Evolutionary conservation across 768 basidiomycete species (phyloP).

Genomic region (Termitomyces sp.): DNA sequence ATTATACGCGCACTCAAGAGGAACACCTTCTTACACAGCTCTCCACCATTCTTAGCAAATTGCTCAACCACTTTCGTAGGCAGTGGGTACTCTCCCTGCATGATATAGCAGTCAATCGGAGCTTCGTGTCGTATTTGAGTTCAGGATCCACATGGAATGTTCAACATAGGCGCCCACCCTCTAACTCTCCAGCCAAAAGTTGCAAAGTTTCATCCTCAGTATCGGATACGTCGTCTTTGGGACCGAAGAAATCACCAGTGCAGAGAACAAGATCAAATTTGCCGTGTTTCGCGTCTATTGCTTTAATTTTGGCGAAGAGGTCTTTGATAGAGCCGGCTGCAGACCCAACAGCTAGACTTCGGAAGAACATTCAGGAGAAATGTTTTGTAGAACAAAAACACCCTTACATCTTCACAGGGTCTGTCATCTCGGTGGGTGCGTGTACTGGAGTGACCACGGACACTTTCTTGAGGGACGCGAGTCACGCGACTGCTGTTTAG

Average conservation of each 20-base stretch:
- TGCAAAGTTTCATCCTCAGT: constrained; percentile 51
- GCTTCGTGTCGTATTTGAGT: constrained; percentile 39
- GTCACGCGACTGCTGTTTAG: constrained; percentile 9
- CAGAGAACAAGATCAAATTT: constrained; percentile 86
- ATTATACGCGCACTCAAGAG: constrained; percentile 63
- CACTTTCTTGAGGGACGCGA: background rate
- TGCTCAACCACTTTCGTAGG: constrained; percentile 72
- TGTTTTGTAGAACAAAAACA: background rate
- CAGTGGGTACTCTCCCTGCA: constrained; percentile 78
- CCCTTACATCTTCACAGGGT: constrained; percentile 33
- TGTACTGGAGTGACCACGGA: background rate
- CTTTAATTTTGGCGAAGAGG: constrained; percentile 77
- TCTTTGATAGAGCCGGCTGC: constrained; percentile 68
- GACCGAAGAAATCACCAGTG: constrained; percentile 83
- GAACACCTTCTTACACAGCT: constrained; percentile 80
- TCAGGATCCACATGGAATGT: background rate
- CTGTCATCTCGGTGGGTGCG: constrained; percentile 14
- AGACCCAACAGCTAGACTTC: constrained; percentile 77
- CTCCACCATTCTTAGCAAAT: constrained; percentile 72
- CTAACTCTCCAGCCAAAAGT: constrained; percentile 63
- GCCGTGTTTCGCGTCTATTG: constrained; percentile 89
- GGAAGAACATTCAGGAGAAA: background rate
- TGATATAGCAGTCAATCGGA: constrained; percentile 89
- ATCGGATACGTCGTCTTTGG: constrained; percentile 28
- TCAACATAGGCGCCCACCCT: constrained; percentile 40